Base-by-base conservation (phyloP, 2,329 filamentous ascomycete genomes). In the Colletotrichum trifolii region DNA sequence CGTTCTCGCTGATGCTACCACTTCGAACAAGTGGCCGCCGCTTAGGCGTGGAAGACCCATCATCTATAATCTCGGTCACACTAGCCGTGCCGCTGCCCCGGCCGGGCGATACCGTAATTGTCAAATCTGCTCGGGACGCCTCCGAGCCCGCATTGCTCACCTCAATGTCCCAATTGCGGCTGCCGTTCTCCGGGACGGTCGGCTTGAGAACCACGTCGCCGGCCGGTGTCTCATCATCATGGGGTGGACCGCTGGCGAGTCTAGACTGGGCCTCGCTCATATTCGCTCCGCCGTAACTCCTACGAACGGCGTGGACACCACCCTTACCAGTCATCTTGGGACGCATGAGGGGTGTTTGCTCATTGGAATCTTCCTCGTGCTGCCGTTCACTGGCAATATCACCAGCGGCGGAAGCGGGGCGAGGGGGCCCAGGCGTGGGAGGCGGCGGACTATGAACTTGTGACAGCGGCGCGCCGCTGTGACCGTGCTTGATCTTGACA, bases 401-500 rank as follows among this genome's bases (percentile, higher is more conserved):
- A 10, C 68, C 60, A 11, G 58, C 64, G 39, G 73, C 73, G 55
- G 64, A 69, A 42, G 66, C 70, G 59, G 53, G 69, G 50, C 54
- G 70, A 56, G 61, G 69, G 59, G 53, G 69, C 48, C 54, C 69
- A 55, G 61, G 69, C 36, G 69, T 72, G 57, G 56, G 67, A 42
- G 52, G 62, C 15, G 62, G 39, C 17, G 58, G 70, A 63, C 42
- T 64, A 49, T 50, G 55, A 54, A 56, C 65, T 42, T 15, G 47
- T 39, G 33, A 70, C 54, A 25, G 34, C 83, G 78, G 54, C 83
- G 80, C 10, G 91, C 71, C 60, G 6, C 45, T 42, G 33, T 34
- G 42, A 34, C 87, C 88, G 69, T 89, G 78, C 77, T 91, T 91
- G 70, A 91, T 89, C 75, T 91, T 91, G 70, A 91, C 88, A 1